phyloP scores from a whole-genome alignment of 495 filamentous ascomycete genomes.

The Aeminium ludgeri region DNA sequence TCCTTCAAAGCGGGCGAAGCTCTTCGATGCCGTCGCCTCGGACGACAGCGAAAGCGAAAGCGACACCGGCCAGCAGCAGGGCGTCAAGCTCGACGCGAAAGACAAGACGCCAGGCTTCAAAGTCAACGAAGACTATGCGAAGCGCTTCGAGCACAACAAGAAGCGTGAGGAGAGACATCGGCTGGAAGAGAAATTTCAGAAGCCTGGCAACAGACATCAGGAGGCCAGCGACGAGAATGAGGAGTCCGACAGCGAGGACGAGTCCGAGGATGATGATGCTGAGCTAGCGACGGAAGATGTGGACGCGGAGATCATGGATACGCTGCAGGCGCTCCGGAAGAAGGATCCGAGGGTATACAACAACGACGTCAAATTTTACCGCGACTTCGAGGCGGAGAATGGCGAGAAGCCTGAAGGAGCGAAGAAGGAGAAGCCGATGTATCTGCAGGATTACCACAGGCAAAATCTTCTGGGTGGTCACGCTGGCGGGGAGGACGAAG shows the following conservation, averaged over 20 bases:
- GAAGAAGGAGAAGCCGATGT: conserved; percentile 70
- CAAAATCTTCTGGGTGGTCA: conserved; percentile 58
- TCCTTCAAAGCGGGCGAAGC: conserved; percentile 14
- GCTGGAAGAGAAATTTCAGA: conserved; percentile 34
- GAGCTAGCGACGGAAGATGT: conserved; percentile 63
- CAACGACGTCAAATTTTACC: conserved; percentile 57
- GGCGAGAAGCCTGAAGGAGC: conserved; percentile 18
- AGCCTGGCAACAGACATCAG: conserved; percentile 16
- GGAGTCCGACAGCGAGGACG: conserved; percentile 42
- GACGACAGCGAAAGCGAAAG: conserved; percentile 4
- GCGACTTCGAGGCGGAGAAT: conserved; percentile 36
- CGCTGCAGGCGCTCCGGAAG: conserved; percentile 65
- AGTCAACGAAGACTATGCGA: conserved; percentile 81
- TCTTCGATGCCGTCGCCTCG: conserved; percentile 5
- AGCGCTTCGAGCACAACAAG: conserved; percentile 88
- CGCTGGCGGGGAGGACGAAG: conserved; percentile 38
- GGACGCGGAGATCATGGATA: conserved; percentile 72
- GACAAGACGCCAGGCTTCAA: conserved; percentile 31
- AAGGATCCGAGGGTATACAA: conserved; percentile 90
- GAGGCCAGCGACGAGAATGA: conserved; percentile 30
- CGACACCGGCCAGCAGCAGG: conserved; percentile 1
- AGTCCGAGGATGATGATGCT: conserved; percentile 80
- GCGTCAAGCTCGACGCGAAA: background rate
- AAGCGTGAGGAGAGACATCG: conserved; percentile 78
- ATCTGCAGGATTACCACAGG: conserved; percentile 76